These are phyloP conservation scores for Diaporthe vaccinii DNA, from an alignment of 2,329 filamentous ascomycete genomes.

Conservation along the genomic window DNA sequence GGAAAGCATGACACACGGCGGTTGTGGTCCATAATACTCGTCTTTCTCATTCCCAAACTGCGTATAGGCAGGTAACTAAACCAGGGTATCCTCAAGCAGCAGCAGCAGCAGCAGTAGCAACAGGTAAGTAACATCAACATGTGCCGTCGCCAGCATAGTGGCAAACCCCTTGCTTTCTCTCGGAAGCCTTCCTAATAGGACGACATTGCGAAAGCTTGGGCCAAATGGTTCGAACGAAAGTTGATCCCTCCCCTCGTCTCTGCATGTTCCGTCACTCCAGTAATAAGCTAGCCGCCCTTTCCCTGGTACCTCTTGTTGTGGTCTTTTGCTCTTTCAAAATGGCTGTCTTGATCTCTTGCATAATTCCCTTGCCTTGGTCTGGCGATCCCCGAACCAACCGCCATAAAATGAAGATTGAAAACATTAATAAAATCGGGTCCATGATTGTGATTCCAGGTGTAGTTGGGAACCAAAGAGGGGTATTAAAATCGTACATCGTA, in stretches of 20 bases:
- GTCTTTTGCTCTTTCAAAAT: slow-evolving; percentile 4
- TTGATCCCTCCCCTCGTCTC: background rate
- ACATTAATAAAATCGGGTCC: slow-evolving; percentile 38
- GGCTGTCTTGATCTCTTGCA: slow-evolving; percentile 29
- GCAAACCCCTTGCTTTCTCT: background rate
- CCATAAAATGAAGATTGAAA: slow-evolving; percentile 24
- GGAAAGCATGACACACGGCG: background rate
- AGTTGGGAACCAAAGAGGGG: slow-evolving; percentile 24
- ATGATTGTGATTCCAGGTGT: slow-evolving; percentile 32
- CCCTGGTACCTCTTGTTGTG: slow-evolving; percentile 13
- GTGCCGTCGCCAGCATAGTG: slow-evolving; percentile 12
- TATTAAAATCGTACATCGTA: slow-evolving; percentile 36
- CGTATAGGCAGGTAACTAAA: slow-evolving; percentile 28
- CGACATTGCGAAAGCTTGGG: background rate
- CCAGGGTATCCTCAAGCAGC: slow-evolving; percentile 37
- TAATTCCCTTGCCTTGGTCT: slow-evolving; percentile 9
- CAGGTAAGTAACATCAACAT: slow-evolving; percentile 20
- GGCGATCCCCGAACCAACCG: slow-evolving; percentile 26
- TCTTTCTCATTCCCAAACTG: slow-evolving; percentile 30
- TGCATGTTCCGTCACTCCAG: background rate
- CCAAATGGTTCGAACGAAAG: slow-evolving; percentile 6
- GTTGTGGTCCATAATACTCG: slow-evolving; percentile 8
- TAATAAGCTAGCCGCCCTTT: slow-evolving; percentile 26
- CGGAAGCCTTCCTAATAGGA: background rate
- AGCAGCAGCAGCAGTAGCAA: slow-evolving; percentile 4